A percentile compares a stretch with the other conserved stretches of the same genome.
Evolutionary conservation across 805 yeast species (phyloP).

Genomic region (Saturnispora mendoncae): DNA sequence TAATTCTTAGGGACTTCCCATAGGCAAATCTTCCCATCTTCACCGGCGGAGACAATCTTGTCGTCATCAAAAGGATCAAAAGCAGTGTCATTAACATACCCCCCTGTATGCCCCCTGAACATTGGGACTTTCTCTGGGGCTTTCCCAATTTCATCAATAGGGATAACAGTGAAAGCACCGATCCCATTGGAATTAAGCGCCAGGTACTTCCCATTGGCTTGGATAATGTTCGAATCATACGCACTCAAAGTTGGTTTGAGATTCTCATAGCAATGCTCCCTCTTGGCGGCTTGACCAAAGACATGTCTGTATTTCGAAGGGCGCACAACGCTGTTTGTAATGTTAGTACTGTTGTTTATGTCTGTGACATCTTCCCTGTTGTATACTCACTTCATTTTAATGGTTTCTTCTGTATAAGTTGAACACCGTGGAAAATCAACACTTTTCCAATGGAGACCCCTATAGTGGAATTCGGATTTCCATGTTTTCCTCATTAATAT

Average conservation of each 20-base stretch:
- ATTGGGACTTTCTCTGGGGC: conserved; percentile 89
- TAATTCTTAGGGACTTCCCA: conserved; percentile 86
- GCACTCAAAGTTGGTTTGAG: conserved; percentile 80
- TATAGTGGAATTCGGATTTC: background rate
- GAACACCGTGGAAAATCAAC: background rate
- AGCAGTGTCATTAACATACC: conserved; percentile 90
- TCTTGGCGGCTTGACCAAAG: conserved; percentile 76
- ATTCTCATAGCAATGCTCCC: conserved; percentile 66
- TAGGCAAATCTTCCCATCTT: conserved; percentile 67
- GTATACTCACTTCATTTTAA: background rate
- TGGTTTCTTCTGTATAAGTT: background rate
- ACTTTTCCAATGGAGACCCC: background rate
- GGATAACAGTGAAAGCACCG: conserved; percentile 94
- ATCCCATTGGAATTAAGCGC: conserved; percentile 91
- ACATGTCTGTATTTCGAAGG: conserved; percentile 97
- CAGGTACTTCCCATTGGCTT: conserved; percentile 77
- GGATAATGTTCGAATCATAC: conserved; percentile 88
- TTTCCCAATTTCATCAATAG: conserved; percentile 78
- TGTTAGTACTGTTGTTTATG: background rate
- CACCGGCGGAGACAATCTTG: conserved; percentile 71
- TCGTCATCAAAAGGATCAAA: conserved; percentile 85
- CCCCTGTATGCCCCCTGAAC: conserved; percentile 94
- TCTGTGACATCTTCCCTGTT: background rate
- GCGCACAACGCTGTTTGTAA: conserved; percentile 63
- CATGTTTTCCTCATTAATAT: background rate